Evolutionary conservation across 2,329 filamentous ascomycete species (phyloP).

Genomic region (Ceratocystis destructans): DNA sequence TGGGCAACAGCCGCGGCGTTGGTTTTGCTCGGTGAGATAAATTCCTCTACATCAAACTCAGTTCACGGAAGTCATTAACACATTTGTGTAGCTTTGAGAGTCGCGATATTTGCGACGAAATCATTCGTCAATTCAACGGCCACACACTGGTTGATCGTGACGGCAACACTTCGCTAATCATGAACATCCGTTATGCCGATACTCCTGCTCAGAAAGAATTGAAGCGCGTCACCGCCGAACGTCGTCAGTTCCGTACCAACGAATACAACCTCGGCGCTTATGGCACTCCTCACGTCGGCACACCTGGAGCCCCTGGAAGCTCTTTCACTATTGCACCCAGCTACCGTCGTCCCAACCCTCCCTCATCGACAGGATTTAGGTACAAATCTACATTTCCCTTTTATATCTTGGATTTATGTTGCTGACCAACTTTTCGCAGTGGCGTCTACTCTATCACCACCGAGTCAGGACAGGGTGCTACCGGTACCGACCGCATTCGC

Average conservation of each 20-base stretch:
- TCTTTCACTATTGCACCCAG: constrained; percentile 25
- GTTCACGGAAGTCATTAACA: constrained; percentile 18
- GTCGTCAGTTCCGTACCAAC: constrained; percentile 87
- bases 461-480: constrained; percentile 10
- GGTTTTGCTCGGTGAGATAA: constrained; percentile 76
- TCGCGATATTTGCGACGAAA: constrained; percentile 77
- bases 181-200: constrained; percentile 93
- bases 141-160: constrained; percentile 61
- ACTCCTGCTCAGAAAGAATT: constrained; percentile 93
- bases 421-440: not conserved
- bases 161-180: constrained; percentile 39
- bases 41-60: not conserved
- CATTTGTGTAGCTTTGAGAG: constrained; percentile 59
- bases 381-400: not conserved
- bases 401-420: not conserved
- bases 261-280: constrained; percentile 76
- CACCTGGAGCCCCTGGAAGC: constrained; percentile 26
- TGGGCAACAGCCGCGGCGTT: constrained; percentile 89
- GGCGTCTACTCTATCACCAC: constrained; percentile 11
- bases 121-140: constrained; percentile 79
- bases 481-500: constrained; percentile 6
- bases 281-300: constrained; percentile 46
- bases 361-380: constrained; percentile 15
- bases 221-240: constrained; percentile 89
- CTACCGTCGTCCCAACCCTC: constrained; percentile 26